Evolutionary conservation across 768 basidiomycete species (phyloP), one percentile per base, ranked within the genome.

Genomic region (Termitomyces sp.): DNA sequence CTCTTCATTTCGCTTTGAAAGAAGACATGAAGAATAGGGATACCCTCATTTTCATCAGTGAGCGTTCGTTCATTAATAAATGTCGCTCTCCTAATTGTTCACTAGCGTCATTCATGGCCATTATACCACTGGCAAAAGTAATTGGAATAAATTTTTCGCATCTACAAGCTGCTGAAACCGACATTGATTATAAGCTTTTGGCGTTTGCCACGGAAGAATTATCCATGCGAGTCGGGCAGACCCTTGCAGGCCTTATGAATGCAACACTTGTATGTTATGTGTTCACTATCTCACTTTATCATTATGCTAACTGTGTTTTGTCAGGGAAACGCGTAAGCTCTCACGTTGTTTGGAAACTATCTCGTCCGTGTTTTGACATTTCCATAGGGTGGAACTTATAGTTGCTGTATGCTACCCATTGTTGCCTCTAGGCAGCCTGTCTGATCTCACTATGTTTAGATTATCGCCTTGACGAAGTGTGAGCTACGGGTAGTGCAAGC

Each of bases 151-250:
- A 32, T 13, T 7, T 33, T 12, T 15, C 4, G 23, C 7, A 36
- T 29, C 16, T 12, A 9, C 11, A 10, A 12, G 25, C 12, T 20
- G 15, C 45, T 58, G 33, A 59, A 42, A 5, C 7, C 6, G 39
- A 25, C 38, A n/a, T n/a, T n/a, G n/a, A n/a, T n/a, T n/a, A n/a
- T n/a, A 53, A 90, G 87, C 70, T 93, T 5, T 76, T 94, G 2
- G 87, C 85, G 1, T 93, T 92, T 64, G 90, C 90, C 1, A 94
- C 92, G 0, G 92, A 94, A 56, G 89, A 94, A 59, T 60, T 94
- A 16, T 89, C 92, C 3, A 63, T 91, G 52, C 83, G 91, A 29
- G 85, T 93, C 1, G 92, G 91, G 1, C 86, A 90, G 67, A 91
- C 91, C 2, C 71, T 92, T 11, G 90, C 91, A 3, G 91, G 91